phyloP scores from a whole-genome alignment of 2,329 filamentous ascomycete species.

The Talaromyces sp. region DNA sequence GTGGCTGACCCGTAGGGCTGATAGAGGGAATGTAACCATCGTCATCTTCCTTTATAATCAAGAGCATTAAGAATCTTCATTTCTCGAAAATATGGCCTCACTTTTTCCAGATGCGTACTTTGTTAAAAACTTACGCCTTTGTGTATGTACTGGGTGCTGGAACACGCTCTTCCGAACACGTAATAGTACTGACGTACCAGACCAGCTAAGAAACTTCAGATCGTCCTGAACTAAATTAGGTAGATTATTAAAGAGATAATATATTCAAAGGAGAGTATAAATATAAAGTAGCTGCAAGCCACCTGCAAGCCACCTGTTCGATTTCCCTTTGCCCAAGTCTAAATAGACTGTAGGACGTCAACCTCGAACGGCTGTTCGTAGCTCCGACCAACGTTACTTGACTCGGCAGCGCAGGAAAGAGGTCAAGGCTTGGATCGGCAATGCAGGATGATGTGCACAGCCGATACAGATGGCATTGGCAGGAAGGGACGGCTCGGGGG shows the following conservation, averaged over 20 bases:
- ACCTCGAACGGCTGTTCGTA: not conserved
- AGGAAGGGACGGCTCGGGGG: not conserved
- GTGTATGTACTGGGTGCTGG: not conserved
- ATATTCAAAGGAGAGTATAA: no score
- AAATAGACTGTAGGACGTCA: not conserved
- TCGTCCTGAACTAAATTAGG: not conserved
- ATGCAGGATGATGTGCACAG: not conserved
- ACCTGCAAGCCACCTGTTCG: slow-evolving; percentile 10
- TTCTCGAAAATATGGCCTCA: not conserved
- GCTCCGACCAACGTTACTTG: not conserved
- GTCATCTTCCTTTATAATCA: not conserved
- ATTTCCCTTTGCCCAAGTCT: not conserved
- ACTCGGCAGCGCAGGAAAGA: not conserved
- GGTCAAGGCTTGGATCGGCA: not conserved
- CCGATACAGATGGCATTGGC: not conserved
- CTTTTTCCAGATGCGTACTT: not conserved
- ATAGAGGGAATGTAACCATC: not conserved
- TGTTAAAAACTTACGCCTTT: not conserved
- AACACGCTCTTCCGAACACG: not conserved
- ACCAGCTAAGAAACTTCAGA: not conserved
- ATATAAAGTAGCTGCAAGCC: slow-evolving; percentile 11
- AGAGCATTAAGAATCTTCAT: not conserved
- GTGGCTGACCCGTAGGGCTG: not conserved
- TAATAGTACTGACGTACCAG: not conserved
- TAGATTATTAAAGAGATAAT: not conserved